Evolutionary conservation across 768 basidiomycete species (phyloP).

Genomic region (Boletellus ananas): DNA sequence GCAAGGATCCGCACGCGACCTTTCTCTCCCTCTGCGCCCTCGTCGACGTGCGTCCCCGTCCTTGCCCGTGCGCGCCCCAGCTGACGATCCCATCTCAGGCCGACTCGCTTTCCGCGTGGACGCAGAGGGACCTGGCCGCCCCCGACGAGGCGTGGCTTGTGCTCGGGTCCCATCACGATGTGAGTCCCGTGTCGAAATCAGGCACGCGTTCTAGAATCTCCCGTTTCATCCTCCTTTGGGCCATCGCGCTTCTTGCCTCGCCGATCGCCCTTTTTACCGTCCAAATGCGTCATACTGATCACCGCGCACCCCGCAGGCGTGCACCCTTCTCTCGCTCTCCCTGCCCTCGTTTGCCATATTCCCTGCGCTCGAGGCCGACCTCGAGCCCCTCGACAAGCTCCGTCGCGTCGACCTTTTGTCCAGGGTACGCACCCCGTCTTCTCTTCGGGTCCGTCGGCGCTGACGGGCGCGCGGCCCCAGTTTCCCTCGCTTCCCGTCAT

Average conservation of each 20-base stretch:
- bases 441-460: not conserved
- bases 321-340: slow-evolving; percentile 50
- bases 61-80: no score
- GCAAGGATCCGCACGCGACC: slow-evolving; percentile 20
- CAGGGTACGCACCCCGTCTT: slow-evolving; percentile 16
- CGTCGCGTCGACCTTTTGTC: slow-evolving; percentile 38
- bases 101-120: slow-evolving; percentile 45
- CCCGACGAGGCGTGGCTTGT: slow-evolving; percentile 50
- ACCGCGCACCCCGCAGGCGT: slow-evolving; percentile 41
- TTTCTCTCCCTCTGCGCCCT: slow-evolving; percentile 27
- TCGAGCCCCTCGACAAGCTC: slow-evolving; percentile 59
- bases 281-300: slow-evolving; percentile 19
- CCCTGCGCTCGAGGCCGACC: slow-evolving; percentile 59
- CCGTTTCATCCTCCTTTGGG: not conserved
- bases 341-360: slow-evolving; percentile 43
- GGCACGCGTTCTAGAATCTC: slow-evolving; percentile 12
- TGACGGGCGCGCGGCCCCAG: not conserved
- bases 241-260: slow-evolving; percentile 1
- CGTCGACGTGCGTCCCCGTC: slow-evolving; percentile 19
- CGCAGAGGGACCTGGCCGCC: slow-evolving; percentile 34
- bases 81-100: no score
- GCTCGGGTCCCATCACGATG: slow-evolving; percentile 59
- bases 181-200: slow-evolving; percentile 28
- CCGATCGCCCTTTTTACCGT: slow-evolving; percentile 14
- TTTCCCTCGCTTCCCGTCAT: slow-evolving; percentile 23